Percentiles rank a stretch among this genome's conserved stretches.
Conservation (phyloP, 306 rosid species). For the Acacia crassicarpa region DNA sequence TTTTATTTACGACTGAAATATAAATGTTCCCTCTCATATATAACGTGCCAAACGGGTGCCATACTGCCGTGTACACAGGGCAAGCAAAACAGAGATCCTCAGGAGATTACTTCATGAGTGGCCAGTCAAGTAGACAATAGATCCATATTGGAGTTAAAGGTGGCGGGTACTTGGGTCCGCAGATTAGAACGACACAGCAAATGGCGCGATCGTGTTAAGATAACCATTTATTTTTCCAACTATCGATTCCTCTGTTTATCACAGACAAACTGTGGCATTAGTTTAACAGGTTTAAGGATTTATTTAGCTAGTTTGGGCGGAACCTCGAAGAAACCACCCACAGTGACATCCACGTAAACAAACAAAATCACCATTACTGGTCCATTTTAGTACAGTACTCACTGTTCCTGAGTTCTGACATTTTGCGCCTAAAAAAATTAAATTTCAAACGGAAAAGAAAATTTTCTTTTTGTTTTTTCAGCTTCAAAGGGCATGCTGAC, state of each 20-base stretch:
- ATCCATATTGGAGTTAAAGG: background rate
- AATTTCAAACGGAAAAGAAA: background rate
- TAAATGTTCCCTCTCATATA: no score
- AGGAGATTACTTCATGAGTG: background rate
- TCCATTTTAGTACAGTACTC: background rate
- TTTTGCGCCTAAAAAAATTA: constrained; percentile 23
- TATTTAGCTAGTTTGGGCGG: background rate
- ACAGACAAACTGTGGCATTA: background rate
- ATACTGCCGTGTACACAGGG: no score
- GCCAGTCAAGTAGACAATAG: background rate
- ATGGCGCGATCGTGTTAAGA: background rate
- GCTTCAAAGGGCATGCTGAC: constrained; percentile 18
- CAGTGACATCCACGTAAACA: background rate
- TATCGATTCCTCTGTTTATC: background rate
- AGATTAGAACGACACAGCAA: background rate
- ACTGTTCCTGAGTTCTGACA: background rate
- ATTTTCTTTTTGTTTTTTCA: background rate
- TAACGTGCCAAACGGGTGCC: no score
- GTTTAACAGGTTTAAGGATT: background rate
- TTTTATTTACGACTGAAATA: no score
- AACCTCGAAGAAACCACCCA: background rate
- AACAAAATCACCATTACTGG: constrained; percentile 7
- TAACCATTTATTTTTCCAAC: background rate
- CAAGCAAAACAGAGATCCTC: background rate
- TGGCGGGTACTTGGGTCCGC: background rate